phyloP scores from a whole-genome alignment of 352 stramenopile genomes.

The Stephanocyclus meneghinianus region DNA sequence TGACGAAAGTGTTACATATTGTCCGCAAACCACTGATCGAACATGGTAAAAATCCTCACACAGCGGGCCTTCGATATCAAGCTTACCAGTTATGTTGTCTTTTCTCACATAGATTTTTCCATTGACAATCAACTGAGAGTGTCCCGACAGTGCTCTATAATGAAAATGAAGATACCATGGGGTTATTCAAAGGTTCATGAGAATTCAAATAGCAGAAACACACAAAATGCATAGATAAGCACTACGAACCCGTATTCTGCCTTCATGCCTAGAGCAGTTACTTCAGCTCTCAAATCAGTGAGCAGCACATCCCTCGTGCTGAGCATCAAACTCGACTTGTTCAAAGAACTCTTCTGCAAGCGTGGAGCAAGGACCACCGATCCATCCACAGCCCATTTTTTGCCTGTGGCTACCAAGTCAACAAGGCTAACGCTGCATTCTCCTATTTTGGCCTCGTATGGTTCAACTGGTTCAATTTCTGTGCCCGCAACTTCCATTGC shows the following conservation, averaged over 20 bases:
- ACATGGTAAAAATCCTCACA: slow-evolving; percentile 78
- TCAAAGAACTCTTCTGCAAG: slow-evolving; percentile 35
- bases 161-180: background rate
- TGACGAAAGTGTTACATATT: slow-evolving; percentile 53
- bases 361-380: slow-evolving; percentile 77
- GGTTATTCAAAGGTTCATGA: background rate
- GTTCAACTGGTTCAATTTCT: slow-evolving; percentile 59
- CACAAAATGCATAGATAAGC: background rate
- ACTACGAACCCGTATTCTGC: slow-evolving; percentile 64
- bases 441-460: slow-evolving; percentile 75
- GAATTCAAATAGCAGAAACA: background rate
- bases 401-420: slow-evolving; percentile 76
- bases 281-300: slow-evolving; percentile 78
- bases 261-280: slow-evolving; percentile 81
- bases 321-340: slow-evolving; percentile 66
- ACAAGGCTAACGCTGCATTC: slow-evolving; percentile 77
- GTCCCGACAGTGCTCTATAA: slow-evolving; percentile 58
- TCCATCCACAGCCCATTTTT: slow-evolving; percentile 78
- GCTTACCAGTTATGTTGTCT: slow-evolving; percentile 61
- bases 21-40: slow-evolving; percentile 57
- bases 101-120: slow-evolving; percentile 74
- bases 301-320: slow-evolving; percentile 80
- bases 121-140: slow-evolving; percentile 78
- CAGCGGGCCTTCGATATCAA: slow-evolving; percentile 76
- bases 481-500: slow-evolving; percentile 38